phyloP scores from a whole-genome alignment of 257 asterid species.

The Solanum bulbocastanum region DNA sequence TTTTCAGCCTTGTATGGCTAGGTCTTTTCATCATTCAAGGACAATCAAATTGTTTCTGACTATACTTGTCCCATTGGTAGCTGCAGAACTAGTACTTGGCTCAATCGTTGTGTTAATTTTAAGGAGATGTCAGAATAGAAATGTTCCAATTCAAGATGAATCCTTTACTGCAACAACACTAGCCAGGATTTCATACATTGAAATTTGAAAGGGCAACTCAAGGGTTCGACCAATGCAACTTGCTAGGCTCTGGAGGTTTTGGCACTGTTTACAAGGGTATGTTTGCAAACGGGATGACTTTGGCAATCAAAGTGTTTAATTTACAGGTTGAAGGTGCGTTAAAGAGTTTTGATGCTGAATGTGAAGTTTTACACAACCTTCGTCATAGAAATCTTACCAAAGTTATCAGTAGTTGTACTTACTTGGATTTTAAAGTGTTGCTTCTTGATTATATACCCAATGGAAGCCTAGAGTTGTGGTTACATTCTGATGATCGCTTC shows the following conservation, averaged over 20 bases:
- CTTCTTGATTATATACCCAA: not conserved
- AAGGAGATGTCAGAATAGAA: not conserved
- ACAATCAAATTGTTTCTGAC: not conserved
- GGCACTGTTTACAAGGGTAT: not conserved
- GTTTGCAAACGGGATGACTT: not conserved
- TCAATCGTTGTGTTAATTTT: not conserved
- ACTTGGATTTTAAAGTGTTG: not conserved
- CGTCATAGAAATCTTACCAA: not conserved
- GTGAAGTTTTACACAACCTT: not conserved
- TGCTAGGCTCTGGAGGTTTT: not conserved
- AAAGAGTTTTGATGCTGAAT: not conserved
- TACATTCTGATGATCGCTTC: not conserved
- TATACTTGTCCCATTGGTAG: not conserved
- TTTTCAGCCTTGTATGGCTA: not conserved
- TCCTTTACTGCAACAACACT: not conserved
- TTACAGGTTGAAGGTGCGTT: not conserved
- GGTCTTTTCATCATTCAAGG: not conserved
- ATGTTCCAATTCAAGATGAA: not conserved
- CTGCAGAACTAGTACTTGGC: not conserved
- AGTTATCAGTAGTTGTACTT: not conserved
- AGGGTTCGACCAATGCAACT: not conserved
- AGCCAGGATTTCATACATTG: not conserved
- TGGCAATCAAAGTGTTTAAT: not conserved
- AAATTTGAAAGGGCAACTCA: not conserved
- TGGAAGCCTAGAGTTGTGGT: not conserved